Percentiles rank a stretch among this genome's conserved stretches.
Conservation (phyloP, 2,329 filamentous ascomycete genomes). For the Ophiostoma ips region DNA sequence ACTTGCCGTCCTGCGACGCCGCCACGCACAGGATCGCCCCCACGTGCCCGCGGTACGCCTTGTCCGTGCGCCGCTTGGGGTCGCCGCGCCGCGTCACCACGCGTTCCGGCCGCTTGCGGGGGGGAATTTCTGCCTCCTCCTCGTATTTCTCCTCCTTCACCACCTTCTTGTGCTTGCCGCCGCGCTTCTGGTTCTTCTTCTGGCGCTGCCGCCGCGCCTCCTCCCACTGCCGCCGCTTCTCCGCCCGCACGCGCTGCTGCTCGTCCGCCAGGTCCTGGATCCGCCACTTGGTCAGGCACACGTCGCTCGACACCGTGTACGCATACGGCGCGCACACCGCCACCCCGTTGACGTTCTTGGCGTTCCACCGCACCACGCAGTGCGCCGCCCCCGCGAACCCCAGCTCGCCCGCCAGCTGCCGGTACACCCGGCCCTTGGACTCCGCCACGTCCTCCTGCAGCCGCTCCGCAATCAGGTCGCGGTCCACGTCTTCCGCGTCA, state of each 20-base stretch:
- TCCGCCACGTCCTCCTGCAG: constrained; percentile 87
- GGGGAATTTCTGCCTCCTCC: constrained; percentile 33
- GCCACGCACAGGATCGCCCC: constrained; percentile 71
- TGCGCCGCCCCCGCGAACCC: constrained; percentile 54
- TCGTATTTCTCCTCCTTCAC: background rate
- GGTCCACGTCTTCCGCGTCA: constrained; percentile 85
- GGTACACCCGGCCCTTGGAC: constrained; percentile 78
- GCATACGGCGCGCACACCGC: constrained; percentile 66
- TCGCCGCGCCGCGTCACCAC: constrained; percentile 50
- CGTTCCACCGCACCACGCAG: constrained; percentile 66
- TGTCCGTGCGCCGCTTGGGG: constrained; percentile 44
- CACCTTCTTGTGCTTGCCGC: background rate
- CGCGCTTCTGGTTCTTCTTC: constrained; percentile 40
- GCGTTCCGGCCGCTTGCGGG: constrained; percentile 47
- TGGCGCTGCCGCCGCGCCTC: constrained; percentile 39
- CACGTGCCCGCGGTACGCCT: constrained; percentile 61
- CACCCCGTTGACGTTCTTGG: constrained; percentile 63
- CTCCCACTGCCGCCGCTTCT: constrained; percentile 20
- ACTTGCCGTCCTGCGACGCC: constrained; percentile 79
- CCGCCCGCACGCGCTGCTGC: constrained; percentile 45
- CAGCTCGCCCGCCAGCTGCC: constrained; percentile 60
- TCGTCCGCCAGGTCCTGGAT: constrained; percentile 51
- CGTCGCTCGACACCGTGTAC: constrained; percentile 82
- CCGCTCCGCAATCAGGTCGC: constrained; percentile 79
- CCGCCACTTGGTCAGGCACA: constrained; percentile 78